Conservation (phyloP, 1,284 basidiomycete genomes). For the Ganoderma resinaceum region DNA sequence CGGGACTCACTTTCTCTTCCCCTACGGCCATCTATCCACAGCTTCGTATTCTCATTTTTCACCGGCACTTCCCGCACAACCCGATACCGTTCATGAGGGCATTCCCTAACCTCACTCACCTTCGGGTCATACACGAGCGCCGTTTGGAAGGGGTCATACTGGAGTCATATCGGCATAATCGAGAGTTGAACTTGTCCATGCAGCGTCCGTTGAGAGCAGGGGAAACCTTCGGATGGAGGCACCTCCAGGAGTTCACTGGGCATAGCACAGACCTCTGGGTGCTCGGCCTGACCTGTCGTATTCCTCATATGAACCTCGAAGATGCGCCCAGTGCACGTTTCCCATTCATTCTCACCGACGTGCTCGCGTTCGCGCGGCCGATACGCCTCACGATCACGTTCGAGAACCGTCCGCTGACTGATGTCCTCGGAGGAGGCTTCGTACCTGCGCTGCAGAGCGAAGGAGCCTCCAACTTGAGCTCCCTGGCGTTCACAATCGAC, state of each 20-base stretch:
- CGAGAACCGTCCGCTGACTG: not conserved
- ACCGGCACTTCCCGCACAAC: not conserved
- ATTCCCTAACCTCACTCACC: not conserved
- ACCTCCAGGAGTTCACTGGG: not conserved
- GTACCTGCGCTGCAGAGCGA: not conserved
- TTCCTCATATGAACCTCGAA: not conserved
- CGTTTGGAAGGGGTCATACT: no score
- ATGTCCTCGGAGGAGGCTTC: not conserved
- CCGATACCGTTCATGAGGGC: not conserved
- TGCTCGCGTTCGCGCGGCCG: not conserved
- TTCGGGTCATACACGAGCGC: not conserved
- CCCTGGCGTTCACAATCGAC: not conserved
- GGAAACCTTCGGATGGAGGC: not conserved
- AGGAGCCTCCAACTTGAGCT: not conserved
- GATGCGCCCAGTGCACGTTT: not conserved
- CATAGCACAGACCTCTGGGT: not conserved
- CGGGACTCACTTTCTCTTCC: not conserved
- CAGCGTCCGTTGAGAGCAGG: not conserved
- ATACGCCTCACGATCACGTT: not conserved
- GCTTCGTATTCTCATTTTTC: not conserved
- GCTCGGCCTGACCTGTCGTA: not conserved
- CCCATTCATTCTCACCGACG: not conserved
- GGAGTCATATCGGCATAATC: not conserved
- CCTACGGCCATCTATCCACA: not conserved
- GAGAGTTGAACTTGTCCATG: not conserved